phyloP scores from a whole-genome alignment of 495 filamentous ascomycete genomes.

The Podospora fimiseda region DNA sequence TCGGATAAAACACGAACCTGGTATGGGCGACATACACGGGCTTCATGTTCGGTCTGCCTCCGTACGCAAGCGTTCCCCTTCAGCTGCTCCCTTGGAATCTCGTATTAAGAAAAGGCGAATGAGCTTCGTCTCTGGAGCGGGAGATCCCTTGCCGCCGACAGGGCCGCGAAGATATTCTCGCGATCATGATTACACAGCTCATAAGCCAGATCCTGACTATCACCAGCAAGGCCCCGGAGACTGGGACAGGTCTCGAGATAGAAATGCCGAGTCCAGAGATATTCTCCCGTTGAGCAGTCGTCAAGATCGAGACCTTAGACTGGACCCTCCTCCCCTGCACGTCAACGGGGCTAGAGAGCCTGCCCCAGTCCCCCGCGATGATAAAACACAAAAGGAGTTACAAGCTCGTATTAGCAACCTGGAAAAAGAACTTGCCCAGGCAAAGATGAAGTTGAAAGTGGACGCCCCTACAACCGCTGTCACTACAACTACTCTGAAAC shows the following conservation, averaged over 20 bases:
- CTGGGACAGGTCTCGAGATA: no score
- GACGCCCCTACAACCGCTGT: no score
- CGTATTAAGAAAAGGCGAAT: constrained; percentile 1
- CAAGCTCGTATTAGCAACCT: constrained; percentile 1
- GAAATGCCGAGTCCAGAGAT: no score
- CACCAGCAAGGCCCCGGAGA: not conserved
- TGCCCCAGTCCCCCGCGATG: not conserved
- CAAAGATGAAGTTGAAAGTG: constrained; percentile 6
- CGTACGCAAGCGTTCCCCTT: constrained; percentile 14
- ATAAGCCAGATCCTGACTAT: not conserved
- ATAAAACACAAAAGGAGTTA: not conserved
- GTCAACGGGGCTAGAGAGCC: no score
- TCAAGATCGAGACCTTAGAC: no score
- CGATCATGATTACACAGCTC: not conserved
- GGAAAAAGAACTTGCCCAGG: constrained; percentile 12
- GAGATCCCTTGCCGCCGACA: not conserved
- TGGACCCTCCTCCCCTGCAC: not conserved
- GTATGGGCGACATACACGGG: not conserved
- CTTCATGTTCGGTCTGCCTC: not conserved
- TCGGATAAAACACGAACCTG: not conserved
- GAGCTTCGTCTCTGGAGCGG: not conserved
- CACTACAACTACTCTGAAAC: no score
- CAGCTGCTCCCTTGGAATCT: not conserved
- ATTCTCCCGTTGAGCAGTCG: no score
- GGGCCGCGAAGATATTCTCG: not conserved